Base-by-base conservation (phyloP, 2,329 filamentous ascomycete species). In the Diaporthe vexans region DNA sequence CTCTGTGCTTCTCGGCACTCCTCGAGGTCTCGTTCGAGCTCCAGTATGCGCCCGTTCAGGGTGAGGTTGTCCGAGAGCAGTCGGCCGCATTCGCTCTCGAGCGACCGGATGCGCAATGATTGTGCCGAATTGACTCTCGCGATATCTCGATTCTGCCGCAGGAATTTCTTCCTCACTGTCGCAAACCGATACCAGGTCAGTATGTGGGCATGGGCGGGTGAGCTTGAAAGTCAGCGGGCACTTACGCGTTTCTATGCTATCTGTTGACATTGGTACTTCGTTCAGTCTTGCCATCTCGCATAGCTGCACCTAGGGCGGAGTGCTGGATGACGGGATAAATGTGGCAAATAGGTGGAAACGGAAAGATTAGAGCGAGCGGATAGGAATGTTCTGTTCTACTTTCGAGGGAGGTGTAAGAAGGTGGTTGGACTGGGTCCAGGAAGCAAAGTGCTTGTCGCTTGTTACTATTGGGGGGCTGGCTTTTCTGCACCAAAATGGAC, bases 61-160 rank as follows among this genome's bases (percentile, higher is more conserved):
- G 91, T 88, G 72, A 96, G 88, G 80, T 97, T 97, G 78, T 97
- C 94, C n/a, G 93, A 91, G 33, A 95, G 86, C 77, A 95, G 88
- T 65, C 91, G 91, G 54, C 93, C 91, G 76, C 91, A 92, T 82
- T 97, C 94, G 80, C 92, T 91, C 80, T 96, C 94, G 74, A 97
- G 88, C 76, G 88, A 90, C 75, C 94, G 91, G 79, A 97, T 95
- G 77, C 93, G 92, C 43, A 94, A 87, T 43, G 93, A 94, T 82
- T 95, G 93, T 68, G 90, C 88, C 33, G 94, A 94, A 84, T 97
- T 97, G 79, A 89, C 91, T 81, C 92, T 91, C 76, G 94, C 94
- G 77, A 97, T 93, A 80, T 97, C 94, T 83, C 94, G 90, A 81
- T 97, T 97, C 82, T 97, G 94, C 72, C 94, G 90, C 79, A 95